Evolutionary conservation across 371 early-diverging fungal species (phyloP).

Genomic region (Mortierella sp.): DNA sequence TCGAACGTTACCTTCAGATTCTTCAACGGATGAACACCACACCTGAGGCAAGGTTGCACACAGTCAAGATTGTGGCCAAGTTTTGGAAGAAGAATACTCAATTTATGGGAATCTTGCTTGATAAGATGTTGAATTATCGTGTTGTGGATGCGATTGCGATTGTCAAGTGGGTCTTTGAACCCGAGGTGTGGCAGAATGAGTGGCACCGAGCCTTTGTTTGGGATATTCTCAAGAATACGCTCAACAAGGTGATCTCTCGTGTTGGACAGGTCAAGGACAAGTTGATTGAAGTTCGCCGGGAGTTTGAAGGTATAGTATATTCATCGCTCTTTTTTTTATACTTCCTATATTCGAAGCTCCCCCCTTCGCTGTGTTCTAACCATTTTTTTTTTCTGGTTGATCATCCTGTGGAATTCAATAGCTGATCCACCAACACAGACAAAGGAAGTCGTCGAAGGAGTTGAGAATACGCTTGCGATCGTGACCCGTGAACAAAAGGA

Average conservation of each 20-base stretch:
- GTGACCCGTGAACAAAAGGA: slow-evolving; percentile 86
- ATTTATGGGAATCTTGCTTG: slow-evolving; percentile 88
- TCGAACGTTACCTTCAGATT: slow-evolving; percentile 83
- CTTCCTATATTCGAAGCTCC: no score
- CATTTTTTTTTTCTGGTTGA: slow-evolving; percentile 2
- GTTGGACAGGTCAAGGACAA: slow-evolving; percentile 77
- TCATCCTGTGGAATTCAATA: no score
- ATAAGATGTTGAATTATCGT: slow-evolving; percentile 93
- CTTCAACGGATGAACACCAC: slow-evolving; percentile 70
- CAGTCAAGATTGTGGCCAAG: slow-evolving; percentile 77
- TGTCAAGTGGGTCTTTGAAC: slow-evolving; percentile 78
- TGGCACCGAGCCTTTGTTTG: slow-evolving; percentile 72
- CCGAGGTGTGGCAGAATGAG: slow-evolving; percentile 62
- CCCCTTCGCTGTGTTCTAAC: neutral
- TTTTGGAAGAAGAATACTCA: slow-evolving; percentile 90
- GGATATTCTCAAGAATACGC: slow-evolving; percentile 82
- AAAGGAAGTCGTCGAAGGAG: slow-evolving; percentile 55
- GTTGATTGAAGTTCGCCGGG: slow-evolving; percentile 55
- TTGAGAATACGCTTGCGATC: slow-evolving; percentile 72
- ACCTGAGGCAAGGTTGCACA: slow-evolving; percentile 70
- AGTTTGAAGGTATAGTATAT: slow-evolving; percentile 35
- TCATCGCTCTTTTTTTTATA: neutral
- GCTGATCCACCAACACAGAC: slow-evolving; percentile 52
- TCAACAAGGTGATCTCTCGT: slow-evolving; percentile 85
- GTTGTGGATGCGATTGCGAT: slow-evolving; percentile 87